Percentiles rank a stretch among this genome's conserved stretches.
These are phyloP conservation scores for Inonotus hispidus DNA, from an alignment of 1,284 basidiomycete species.

Conservation along the genomic window DNA sequence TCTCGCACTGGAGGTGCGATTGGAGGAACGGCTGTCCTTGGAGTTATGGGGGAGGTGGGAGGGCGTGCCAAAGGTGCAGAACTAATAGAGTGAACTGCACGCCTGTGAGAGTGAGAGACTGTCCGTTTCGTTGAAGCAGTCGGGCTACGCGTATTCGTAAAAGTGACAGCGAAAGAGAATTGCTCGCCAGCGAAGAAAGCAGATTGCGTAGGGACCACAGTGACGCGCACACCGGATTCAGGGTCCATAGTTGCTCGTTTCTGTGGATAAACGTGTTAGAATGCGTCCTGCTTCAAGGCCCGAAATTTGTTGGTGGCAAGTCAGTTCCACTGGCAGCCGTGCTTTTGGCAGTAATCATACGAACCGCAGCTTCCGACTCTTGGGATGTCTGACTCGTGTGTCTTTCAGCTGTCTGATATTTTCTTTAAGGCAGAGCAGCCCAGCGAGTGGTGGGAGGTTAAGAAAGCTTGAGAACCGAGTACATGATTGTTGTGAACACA, in stretches of 20 bases:
- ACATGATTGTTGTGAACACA: background rate
- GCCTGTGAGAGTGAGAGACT: slow-evolving; percentile 46
- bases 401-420: background rate
- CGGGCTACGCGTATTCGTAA: slow-evolving; percentile 74
- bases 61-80: slow-evolving; percentile 69
- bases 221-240: slow-evolving; percentile 44
- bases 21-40: slow-evolving; percentile 36
- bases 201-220: slow-evolving; percentile 74
- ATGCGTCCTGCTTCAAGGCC: background rate
- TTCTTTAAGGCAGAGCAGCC: background rate
- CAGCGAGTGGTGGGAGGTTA: background rate
- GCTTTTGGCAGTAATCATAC: too few species aligned
- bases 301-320: background rate
- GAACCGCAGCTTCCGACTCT: too few species aligned
- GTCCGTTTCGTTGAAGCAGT: slow-evolving; percentile 20
- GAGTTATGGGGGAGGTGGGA: slow-evolving; percentile 71
- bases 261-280: too few species aligned
- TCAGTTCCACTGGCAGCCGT: too few species aligned
- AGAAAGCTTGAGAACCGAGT: background rate
- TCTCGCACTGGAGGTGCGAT: slow-evolving; percentile 22
- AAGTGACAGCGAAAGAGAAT: slow-evolving; percentile 80
- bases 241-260: background rate
- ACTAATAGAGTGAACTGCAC: slow-evolving; percentile 68
- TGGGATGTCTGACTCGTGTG: too few species aligned
- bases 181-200: slow-evolving; percentile 92